Evolutionary conservation across 2,329 filamentous ascomycete genomes (phyloP).

Genomic region (Ilyonectria mors-panacis): DNA sequence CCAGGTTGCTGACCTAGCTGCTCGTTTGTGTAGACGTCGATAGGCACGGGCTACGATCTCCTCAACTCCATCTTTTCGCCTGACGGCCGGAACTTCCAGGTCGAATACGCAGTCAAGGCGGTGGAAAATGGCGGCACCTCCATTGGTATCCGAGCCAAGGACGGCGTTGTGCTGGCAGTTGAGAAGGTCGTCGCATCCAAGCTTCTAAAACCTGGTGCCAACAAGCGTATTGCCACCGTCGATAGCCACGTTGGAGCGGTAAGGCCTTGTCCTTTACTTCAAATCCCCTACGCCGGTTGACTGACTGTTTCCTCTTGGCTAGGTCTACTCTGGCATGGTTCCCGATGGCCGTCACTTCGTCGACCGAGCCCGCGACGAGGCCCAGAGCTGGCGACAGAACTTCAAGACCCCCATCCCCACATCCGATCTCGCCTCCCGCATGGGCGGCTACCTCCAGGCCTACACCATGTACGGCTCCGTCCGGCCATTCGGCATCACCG

Average conservation of each 20-base stretch:
- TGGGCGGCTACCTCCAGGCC: constrained; percentile 96
- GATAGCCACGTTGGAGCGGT: constrained; percentile 96
- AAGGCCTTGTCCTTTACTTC: constrained; percentile 58
- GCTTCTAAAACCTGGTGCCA: constrained; percentile 93
- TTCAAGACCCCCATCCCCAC: constrained; percentile 97
- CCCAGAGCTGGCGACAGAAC: constrained; percentile 88
- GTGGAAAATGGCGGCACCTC: constrained; percentile 98
- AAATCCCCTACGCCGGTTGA: constrained; percentile 21
- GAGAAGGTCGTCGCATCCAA: constrained; percentile 98
- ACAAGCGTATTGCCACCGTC: constrained; percentile 96
- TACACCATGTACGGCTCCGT: constrained; percentile 98
- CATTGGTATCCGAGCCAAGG: constrained; percentile 96
- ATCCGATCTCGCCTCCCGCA: constrained; percentile 88
- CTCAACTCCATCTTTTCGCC: constrained; percentile 99
- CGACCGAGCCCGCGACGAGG: constrained; percentile 94
- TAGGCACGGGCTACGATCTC: constrained; percentile 99
- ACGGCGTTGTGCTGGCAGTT: constrained; percentile 94
- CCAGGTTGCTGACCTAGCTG: constrained; percentile 40
- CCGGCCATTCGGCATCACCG: constrained; percentile 95
- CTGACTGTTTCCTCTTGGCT: constrained; percentile 25
- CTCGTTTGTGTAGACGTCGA: constrained; percentile 83
- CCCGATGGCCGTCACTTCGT: constrained; percentile 97
- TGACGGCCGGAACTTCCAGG: constrained; percentile 98
- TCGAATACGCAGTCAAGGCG: constrained; percentile 98
- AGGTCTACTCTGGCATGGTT: constrained; percentile 95